A percentile compares a stretch with the other conserved stretches of the same genome.
These are phyloP conservation scores for Wickerhamiella qilinensis DNA, from an alignment of 805 yeast species.

Conservation along the genomic window DNA sequence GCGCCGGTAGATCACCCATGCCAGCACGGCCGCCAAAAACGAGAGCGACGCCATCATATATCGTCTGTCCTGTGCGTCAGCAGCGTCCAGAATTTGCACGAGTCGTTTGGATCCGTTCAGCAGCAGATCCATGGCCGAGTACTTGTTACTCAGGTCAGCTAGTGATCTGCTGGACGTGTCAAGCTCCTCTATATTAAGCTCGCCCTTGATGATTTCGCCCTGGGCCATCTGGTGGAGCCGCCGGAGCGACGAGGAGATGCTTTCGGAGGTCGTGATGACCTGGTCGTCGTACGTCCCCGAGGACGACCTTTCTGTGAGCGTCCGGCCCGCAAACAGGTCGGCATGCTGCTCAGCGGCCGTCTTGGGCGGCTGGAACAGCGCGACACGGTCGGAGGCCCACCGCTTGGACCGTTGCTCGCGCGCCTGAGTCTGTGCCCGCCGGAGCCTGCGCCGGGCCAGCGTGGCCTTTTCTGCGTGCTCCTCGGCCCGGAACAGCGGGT, in stretches of 20 bases:
- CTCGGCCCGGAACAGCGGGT: too few relatives aligned
- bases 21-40: slow-evolving; percentile 22
- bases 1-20: slow-evolving; percentile 25
- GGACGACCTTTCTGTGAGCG: neutral
- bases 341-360: too few relatives aligned
- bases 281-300: slow-evolving; percentile 1
- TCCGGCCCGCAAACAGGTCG: neutral
- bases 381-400: neutral
- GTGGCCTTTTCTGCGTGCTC: neutral
- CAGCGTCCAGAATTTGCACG: slow-evolving; percentile 24
- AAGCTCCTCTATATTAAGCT: slow-evolving; percentile 24
- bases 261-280: slow-evolving; percentile 13
- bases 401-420: neutral
- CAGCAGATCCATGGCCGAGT: slow-evolving; percentile 23
- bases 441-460: slow-evolving; percentile 1
- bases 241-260: slow-evolving; percentile 18
- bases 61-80: slow-evolving; percentile 25
- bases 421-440: slow-evolving; percentile 1
- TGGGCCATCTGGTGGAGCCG: slow-evolving; percentile 24
- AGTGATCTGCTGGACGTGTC: slow-evolving; percentile 23
- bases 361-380: neutral
- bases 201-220: slow-evolving; percentile 23
- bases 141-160: slow-evolving; percentile 20
- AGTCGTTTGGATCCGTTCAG: slow-evolving; percentile 23
- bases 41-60: slow-evolving; percentile 23